Evolutionary conservation across 306 rosid genomes (phyloP).

Genomic region (Cicer cuneatum): DNA sequence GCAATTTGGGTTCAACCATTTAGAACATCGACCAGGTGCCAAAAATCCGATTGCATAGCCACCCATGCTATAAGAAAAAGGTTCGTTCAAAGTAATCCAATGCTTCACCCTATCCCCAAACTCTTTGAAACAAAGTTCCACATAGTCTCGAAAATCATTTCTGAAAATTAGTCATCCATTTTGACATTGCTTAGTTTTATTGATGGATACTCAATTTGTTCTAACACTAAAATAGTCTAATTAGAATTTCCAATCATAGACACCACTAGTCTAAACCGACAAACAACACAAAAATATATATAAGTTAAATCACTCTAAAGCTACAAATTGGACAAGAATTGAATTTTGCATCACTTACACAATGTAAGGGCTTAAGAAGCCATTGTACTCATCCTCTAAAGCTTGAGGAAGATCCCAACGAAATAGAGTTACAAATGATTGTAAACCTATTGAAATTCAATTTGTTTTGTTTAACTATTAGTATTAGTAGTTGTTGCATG

Average conservation of each 20-base stretch:
- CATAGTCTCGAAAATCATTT: slow-evolving; percentile 57
- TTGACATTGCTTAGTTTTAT: not conserved
- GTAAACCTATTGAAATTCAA: slow-evolving; percentile 38
- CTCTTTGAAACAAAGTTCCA: slow-evolving; percentile 55
- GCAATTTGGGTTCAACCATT: slow-evolving; percentile 52
- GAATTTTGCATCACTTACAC: slow-evolving; percentile 48
- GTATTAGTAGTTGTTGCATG: not conserved
- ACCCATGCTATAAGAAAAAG: slow-evolving; percentile 20
- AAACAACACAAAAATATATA: not conserved
- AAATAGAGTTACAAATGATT: slow-evolving; percentile 62
- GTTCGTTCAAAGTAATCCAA: slow-evolving; percentile 73
- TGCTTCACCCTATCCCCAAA: slow-evolving; percentile 69
- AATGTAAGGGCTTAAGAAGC: slow-evolving; percentile 55
- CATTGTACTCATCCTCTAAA: slow-evolving; percentile 64
- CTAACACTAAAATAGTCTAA: not conserved
- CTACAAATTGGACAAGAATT: not conserved
- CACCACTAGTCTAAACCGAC: too few species aligned
- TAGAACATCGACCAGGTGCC: slow-evolving; percentile 64
- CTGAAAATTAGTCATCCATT: slow-evolving; percentile 30
- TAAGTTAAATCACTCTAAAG: too few species aligned
- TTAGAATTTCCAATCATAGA: too few species aligned
- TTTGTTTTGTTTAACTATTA: not conserved
- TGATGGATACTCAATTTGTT: not conserved
- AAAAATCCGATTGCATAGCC: slow-evolving; percentile 42
- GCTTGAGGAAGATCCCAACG: slow-evolving; percentile 78